Conservation (phyloP, 495 filamentous ascomycete genomes). For the Pseudoneurospora amorphoporcata region DNA sequence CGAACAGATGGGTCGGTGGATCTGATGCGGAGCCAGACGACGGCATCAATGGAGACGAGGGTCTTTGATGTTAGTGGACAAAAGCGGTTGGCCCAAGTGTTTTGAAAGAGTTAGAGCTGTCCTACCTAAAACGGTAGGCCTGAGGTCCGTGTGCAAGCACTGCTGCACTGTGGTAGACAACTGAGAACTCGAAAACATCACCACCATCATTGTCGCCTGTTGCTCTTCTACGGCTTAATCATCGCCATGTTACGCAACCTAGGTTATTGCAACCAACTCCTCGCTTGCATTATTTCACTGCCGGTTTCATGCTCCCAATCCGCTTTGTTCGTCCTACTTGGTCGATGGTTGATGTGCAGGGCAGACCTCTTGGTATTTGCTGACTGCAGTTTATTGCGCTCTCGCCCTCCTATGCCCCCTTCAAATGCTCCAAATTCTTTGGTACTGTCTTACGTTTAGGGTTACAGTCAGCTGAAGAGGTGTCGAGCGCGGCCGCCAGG, state of each 20-base stretch:
- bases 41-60: not conserved
- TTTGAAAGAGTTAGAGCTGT: not conserved
- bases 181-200: not conserved
- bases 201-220: not conserved
- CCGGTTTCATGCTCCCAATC: not conserved
- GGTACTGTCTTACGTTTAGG: not conserved
- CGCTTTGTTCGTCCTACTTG: not conserved
- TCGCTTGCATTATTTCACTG: not conserved
- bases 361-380: not conserved
- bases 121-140: not conserved
- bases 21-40: not conserved
- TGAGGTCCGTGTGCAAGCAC: not conserved
- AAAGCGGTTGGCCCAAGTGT: not conserved
- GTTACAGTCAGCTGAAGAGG: not conserved
- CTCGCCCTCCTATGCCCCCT: not conserved
- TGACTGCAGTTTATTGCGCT: not conserved
- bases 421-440: not conserved
- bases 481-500: not conserved
- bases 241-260: not conserved
- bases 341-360: not conserved
- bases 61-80: not conserved
- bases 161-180: not conserved
- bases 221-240: not conserved
- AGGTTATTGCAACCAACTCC: not conserved
- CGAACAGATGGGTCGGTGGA: not conserved